Evolutionary conservation across 2,329 filamentous ascomycete genomes (phyloP).

Genomic region (Colletotrichum sp.): DNA sequence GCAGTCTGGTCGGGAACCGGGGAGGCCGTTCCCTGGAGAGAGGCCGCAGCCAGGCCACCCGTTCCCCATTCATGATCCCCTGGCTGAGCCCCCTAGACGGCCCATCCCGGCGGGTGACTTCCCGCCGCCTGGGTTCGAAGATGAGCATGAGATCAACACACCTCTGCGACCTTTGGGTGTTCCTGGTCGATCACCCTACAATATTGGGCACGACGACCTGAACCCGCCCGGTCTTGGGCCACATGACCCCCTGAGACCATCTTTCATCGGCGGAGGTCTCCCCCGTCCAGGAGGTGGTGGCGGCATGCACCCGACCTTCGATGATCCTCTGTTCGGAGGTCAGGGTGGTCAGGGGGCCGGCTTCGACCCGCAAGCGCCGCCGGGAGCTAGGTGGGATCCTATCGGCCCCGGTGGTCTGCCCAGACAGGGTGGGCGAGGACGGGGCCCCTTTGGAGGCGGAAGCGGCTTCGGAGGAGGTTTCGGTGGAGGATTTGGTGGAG

Average conservation of each 20-base stretch:
- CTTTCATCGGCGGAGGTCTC: slow-evolving; percentile 66
- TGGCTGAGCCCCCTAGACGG: slow-evolving; percentile 60
- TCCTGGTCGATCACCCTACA: slow-evolving; percentile 62
- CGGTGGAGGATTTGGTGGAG: slow-evolving; percentile 38
- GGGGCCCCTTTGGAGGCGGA: slow-evolving; percentile 42
- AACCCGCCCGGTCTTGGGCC: slow-evolving; percentile 88
- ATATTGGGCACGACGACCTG: slow-evolving; percentile 85
- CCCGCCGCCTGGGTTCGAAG: slow-evolving; percentile 88
- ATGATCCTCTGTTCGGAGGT: slow-evolving; percentile 83
- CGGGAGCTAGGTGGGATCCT: slow-evolving; percentile 92
- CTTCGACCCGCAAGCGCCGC: slow-evolving; percentile 79
- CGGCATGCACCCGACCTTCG: slow-evolving; percentile 96
- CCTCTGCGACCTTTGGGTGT: slow-evolving; percentile 55
- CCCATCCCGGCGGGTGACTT: slow-evolving; percentile 77
- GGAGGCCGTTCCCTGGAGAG: slow-evolving; percentile 38
- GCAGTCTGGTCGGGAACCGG: slow-evolving; percentile 41
- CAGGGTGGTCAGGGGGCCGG: slow-evolving; percentile 44
- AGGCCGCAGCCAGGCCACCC: slow-evolving; percentile 67
- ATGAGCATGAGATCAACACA: slow-evolving; percentile 84
- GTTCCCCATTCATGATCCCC: slow-evolving; percentile 70
- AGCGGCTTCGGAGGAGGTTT: slow-evolving; percentile 38
- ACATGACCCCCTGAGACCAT: slow-evolving; percentile 77
- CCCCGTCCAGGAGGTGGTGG: slow-evolving; percentile 66
- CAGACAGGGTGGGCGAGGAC: slow-evolving; percentile 42
- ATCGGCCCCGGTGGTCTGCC: slow-evolving; percentile 71